Percentiles rank a stretch among this genome's conserved stretches.
phyloP scores from a whole-genome alignment of 345 rosid species.

The Iberis pinnata region DNA sequence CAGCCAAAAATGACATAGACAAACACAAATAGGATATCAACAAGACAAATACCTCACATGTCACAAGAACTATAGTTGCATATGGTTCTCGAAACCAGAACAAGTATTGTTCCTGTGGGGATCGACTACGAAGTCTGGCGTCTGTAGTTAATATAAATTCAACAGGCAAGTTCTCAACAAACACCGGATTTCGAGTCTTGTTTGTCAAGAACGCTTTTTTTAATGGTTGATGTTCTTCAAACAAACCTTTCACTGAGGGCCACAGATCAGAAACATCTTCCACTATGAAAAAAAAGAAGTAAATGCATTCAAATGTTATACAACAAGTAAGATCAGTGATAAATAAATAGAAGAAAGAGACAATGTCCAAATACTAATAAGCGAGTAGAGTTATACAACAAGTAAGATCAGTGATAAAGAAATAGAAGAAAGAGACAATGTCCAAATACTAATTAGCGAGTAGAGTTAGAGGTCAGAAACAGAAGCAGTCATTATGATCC shows the following conservation, averaged over 20 bases:
- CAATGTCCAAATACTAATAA: background rate
- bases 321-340: background rate
- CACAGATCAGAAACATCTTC: slow-evolving; percentile 96
- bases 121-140: slow-evolving; percentile 84
- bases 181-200: slow-evolving; percentile 78
- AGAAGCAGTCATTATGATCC: background rate
- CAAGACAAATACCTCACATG: slow-evolving; percentile 70
- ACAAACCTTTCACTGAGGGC: slow-evolving; percentile 65
- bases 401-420: background rate
- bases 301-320: no score
- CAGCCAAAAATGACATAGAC: background rate
- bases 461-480: background rate
- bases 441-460: background rate
- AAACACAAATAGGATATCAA: slow-evolving; percentile 1
- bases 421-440: slow-evolving; percentile 1
- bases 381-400: background rate
- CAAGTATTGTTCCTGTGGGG: slow-evolving; percentile 75
- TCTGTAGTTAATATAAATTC: slow-evolving; percentile 86
- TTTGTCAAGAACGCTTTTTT: slow-evolving; percentile 68
- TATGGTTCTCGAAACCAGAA: slow-evolving; percentile 93
- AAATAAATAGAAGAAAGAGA: slow-evolving; percentile 1
- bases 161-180: slow-evolving; percentile 70
- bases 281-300: slow-evolving; percentile 36
- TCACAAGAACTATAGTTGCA: slow-evolving; percentile 82
- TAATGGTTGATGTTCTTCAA: slow-evolving; percentile 65